Conservation (phyloP, 2,329 filamentous ascomycete species). For the Myriangium duriaei region DNA sequence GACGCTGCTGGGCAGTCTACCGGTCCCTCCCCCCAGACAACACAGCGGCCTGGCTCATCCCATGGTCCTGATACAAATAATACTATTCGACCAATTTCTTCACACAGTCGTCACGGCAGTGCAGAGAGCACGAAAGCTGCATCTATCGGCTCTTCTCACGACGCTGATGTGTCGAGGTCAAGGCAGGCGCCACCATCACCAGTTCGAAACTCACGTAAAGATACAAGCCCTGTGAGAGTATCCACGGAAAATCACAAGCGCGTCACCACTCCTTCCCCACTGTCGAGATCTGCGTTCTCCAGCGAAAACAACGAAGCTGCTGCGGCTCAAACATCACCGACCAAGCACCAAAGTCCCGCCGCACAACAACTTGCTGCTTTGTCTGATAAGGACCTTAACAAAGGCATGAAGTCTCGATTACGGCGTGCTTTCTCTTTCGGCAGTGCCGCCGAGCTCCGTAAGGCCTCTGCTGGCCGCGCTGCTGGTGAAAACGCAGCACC, state of each 20-base stretch:
- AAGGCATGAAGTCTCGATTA: slow-evolving; percentile 75
- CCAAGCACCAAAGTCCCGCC: slow-evolving; percentile 49
- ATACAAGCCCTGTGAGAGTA: slow-evolving; percentile 15
- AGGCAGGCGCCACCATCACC: slow-evolving; percentile 9
- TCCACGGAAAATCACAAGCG: slow-evolving; percentile 30
- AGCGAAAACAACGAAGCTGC: slow-evolving; percentile 7
- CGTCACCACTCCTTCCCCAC: slow-evolving; percentile 32
- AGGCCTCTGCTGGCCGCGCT: slow-evolving; percentile 38
- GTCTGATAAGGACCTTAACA: slow-evolving; percentile 63
- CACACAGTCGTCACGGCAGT: slow-evolving; percentile 23
- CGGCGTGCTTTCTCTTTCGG: slow-evolving; percentile 93
- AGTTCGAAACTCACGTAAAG: slow-evolving; percentile 3
- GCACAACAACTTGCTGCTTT: slow-evolving; percentile 78
- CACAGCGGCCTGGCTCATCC: slow-evolving; percentile 16
- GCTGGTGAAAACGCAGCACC: slow-evolving; percentile 39
- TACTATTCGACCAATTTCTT: slow-evolving; percentile 20
- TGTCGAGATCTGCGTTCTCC: slow-evolving; percentile 25
- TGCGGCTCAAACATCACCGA: slow-evolving; percentile 17
- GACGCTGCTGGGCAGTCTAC: slow-evolving; percentile 14
- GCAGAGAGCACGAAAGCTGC: slow-evolving; percentile 11
- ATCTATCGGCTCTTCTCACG: no score
- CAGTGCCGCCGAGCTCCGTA: slow-evolving; percentile 79
- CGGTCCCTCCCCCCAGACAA: slow-evolving; percentile 15
- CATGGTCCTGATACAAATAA: slow-evolving; percentile 19
- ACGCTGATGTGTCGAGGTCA: background rate